These are phyloP conservation scores for Pleurotus cornucopiae DNA, from an alignment of 768 basidiomycete genomes.

Conservation along the genomic window DNA sequence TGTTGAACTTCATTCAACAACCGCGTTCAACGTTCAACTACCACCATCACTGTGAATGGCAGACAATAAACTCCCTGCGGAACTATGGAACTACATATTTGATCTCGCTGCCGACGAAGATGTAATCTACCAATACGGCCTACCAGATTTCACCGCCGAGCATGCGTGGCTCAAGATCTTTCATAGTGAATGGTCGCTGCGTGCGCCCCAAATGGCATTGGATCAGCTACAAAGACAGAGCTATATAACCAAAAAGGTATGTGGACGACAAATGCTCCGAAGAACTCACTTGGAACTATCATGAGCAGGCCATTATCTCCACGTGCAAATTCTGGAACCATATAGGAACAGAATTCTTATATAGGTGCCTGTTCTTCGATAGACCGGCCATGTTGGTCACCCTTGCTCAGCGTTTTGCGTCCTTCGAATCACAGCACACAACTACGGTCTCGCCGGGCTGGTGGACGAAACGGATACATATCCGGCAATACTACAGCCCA, in stretches of 20 bases:
- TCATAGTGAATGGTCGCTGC: constrained; percentile 47
- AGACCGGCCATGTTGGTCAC: constrained; percentile 50
- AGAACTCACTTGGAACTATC: not conserved
- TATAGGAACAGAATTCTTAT: constrained; percentile 63
- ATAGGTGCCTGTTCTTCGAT: constrained; percentile 65
- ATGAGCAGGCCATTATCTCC: constrained; percentile 56
- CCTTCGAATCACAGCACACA: constrained; percentile 31
- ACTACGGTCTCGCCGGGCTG: constrained; percentile 56
- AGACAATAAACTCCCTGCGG: constrained; percentile 47
- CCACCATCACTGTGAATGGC: not conserved
- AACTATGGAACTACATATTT: constrained; percentile 70
- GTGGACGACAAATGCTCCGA: not conserved
- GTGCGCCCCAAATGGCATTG: constrained; percentile 56
- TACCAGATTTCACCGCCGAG: constrained; percentile 60
- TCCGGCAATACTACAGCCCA: constrained; percentile 44
- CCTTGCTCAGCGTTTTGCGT: constrained; percentile 32
- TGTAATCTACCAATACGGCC: constrained; percentile 54
- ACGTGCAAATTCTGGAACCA: constrained; percentile 64
- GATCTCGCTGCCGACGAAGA: constrained; percentile 69
- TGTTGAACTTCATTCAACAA: not conserved
- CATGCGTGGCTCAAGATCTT: constrained; percentile 61
- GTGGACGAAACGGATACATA: constrained; percentile 72
- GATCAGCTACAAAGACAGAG: constrained; percentile 55
- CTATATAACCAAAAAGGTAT: constrained; percentile 66
- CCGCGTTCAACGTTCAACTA: not conserved